Conservation (phyloP, 495 filamentous ascomycete species). For the Annulohypoxylon bovei region DNA sequence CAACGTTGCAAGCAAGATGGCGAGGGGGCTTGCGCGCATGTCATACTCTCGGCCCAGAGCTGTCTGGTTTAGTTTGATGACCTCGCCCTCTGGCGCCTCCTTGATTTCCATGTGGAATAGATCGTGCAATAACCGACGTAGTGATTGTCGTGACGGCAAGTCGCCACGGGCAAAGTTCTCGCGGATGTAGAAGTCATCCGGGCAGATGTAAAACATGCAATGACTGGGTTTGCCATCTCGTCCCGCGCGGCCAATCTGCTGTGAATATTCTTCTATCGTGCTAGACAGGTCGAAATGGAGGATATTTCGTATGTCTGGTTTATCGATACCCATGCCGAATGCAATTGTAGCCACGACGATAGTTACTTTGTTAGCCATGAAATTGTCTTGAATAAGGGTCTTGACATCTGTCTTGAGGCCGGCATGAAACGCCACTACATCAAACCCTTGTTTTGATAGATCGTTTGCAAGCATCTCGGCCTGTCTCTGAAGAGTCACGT, state of each 20-base stretch:
- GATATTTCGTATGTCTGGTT: conserved; percentile 66
- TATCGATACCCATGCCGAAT: conserved; percentile 71
- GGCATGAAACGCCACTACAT: conserved; percentile 61
- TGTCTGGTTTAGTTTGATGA: conserved; percentile 57
- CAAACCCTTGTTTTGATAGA: conserved; percentile 51
- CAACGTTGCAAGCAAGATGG: conserved; percentile 61
- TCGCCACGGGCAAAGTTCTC: conserved; percentile 67
- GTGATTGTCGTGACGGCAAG: conserved; percentile 59
- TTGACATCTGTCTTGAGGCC: conserved; percentile 58
- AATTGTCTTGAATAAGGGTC: conserved; percentile 59
- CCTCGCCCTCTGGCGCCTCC: conserved; percentile 47
- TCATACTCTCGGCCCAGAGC: conserved; percentile 58
- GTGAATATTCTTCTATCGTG: conserved; percentile 67
- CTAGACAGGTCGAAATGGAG: conserved; percentile 65
- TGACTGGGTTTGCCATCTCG: conserved; percentile 61
- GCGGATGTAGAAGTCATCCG: conserved; percentile 60
- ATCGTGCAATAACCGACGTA: conserved; percentile 55
- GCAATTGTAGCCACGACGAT: conserved; percentile 69
- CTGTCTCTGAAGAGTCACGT: conserved; percentile 64
- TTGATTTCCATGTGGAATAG: conserved; percentile 50
- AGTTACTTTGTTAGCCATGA: conserved; percentile 58
- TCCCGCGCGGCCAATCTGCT: conserved; percentile 68
- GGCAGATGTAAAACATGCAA: conserved; percentile 65
- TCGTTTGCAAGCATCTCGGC: conserved; percentile 55
- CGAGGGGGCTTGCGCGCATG: conserved; percentile 50